Conservation (phyloP, 164 flowering plant species). For the Brasenia schreberi region DNA sequence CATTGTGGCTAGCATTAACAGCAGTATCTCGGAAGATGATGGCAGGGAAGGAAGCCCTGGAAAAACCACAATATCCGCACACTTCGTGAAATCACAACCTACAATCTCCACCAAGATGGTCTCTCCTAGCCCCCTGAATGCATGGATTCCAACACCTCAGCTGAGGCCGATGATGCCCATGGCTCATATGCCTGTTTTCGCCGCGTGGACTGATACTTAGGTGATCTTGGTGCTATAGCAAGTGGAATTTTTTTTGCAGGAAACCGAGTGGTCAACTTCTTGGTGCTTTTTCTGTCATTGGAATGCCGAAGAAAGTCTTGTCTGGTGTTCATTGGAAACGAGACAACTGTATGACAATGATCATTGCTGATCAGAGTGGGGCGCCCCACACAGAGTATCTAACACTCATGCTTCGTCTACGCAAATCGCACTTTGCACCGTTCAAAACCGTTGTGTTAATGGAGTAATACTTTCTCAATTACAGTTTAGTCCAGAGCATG, state of each 20-base stretch:
- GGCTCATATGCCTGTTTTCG: constrained; percentile 66
- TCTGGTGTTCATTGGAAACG: too few relatives aligned
- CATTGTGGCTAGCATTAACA: constrained; percentile 48
- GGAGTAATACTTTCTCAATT: too few relatives aligned
- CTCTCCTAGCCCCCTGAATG: constrained; percentile 9
- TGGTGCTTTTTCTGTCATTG: background rate
- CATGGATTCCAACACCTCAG: constrained; percentile 50
- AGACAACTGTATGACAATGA: too few relatives aligned
- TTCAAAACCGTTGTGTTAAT: too few relatives aligned
- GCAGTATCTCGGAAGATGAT: constrained; percentile 10
- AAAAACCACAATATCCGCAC: constrained; percentile 20
- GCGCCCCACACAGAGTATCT: too few relatives aligned
- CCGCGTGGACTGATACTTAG: constrained; percentile 66
- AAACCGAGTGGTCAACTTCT: background rate
- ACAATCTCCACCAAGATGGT: constrained; percentile 19
- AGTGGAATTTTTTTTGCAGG: background rate
- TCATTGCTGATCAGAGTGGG: too few relatives aligned
- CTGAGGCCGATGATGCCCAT: constrained; percentile 35
- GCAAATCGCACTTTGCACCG: too few relatives aligned
- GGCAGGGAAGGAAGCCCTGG: constrained; percentile 69
- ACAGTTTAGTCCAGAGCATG: too few relatives aligned
- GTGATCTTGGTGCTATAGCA: background rate
- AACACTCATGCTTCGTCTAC: too few relatives aligned
- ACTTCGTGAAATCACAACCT: constrained; percentile 24
- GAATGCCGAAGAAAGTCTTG: too few relatives aligned